Base-by-base conservation (phyloP, 2,329 filamentous ascomycete species). In the Cadophora sp. region DNA sequence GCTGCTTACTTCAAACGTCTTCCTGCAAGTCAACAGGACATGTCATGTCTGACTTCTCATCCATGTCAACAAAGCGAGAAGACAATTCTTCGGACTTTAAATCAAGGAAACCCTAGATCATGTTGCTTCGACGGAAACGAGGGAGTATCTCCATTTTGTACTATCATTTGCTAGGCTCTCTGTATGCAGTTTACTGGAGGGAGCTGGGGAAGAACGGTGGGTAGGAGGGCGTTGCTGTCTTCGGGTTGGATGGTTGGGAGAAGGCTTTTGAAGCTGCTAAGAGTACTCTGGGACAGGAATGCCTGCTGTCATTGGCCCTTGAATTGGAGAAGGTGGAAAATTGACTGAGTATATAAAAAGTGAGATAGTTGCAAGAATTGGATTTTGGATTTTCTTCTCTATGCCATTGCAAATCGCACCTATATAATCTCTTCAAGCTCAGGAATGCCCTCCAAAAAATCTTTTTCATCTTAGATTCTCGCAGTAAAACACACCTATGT, bases 401-500 rank as follows among this genome's bases (percentile, higher is more conserved):
- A 53, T 5, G 16, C 45, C 3, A 14, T 33, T 16, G 24, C 27
- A 33, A 45, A n/a, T 20, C 14, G 43, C 43, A 45, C 43, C 43
- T 45, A 20, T 45, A 9, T 45, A 20, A 18, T 8, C n/a, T 20
- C 33, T 39, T 56, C 2, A 43, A n/a, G 33, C 36, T 45, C 30
- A 39, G 33, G 7, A 41, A 20, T 39, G 36, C 3, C n/a, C 18
- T 18, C 6, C 3, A 36, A 55, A 22, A 39, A 8, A 43, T 2
- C 45, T 13, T 33, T n/a, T 33, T 33, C 20, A n/a, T 47, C 58
- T 45, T 9, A 59, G 18, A 13, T 30, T 59, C 58, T 47, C 41
- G 43, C 30, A 53, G 47, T 22, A 39, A 62, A 55, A 24, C 22
- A 27, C 39, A 48, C 24, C 24, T 48, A 56, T 63, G n/a, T 63